A percentile compares a stretch with the other conserved stretches of the same genome.
Conservation (phyloP, 805 yeast species). For the Lachancea quebecensis region DNA sequence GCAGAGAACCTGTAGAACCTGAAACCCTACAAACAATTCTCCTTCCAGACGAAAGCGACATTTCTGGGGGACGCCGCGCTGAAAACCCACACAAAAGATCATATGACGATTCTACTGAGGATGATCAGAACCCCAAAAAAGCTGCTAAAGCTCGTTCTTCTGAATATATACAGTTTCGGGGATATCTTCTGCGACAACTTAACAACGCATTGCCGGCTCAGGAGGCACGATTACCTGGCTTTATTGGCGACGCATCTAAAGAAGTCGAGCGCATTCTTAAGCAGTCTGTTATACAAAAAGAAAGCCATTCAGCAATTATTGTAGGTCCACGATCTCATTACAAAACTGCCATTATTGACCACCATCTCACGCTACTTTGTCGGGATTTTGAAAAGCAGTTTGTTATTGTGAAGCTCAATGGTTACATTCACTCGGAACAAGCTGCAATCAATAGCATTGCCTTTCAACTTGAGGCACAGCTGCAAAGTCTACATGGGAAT, state of each 20-base stretch:
- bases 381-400: slow-evolving; percentile 42
- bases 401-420: slow-evolving; percentile 59
- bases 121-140: background rate
- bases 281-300: slow-evolving; percentile 57
- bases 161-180: slow-evolving; percentile 13
- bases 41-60: background rate
- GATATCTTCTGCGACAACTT: slow-evolving; percentile 17
- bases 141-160: background rate
- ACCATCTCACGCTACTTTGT: slow-evolving; percentile 44
- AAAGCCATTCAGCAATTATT: slow-evolving; percentile 74
- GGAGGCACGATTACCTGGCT: slow-evolving; percentile 16
- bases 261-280: slow-evolving; percentile 55
- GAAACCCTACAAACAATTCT: background rate
- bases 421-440: slow-evolving; percentile 64
- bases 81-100: background rate
- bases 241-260: slow-evolving; percentile 19
- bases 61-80: background rate
- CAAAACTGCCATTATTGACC: slow-evolving; percentile 56
- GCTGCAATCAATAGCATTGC: slow-evolving; percentile 83
- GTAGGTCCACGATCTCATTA: slow-evolving; percentile 80
- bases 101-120: background rate
- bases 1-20: background rate
- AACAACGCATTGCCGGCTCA: slow-evolving; percentile 18
- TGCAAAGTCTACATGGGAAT: slow-evolving; percentile 29
- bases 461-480: slow-evolving; percentile 58